Evolutionary conservation across 2,329 filamentous ascomycete species (phyloP), one percentile per base, ranked within the genome.

Genomic region (Metarhizium guizhouense): DNA sequence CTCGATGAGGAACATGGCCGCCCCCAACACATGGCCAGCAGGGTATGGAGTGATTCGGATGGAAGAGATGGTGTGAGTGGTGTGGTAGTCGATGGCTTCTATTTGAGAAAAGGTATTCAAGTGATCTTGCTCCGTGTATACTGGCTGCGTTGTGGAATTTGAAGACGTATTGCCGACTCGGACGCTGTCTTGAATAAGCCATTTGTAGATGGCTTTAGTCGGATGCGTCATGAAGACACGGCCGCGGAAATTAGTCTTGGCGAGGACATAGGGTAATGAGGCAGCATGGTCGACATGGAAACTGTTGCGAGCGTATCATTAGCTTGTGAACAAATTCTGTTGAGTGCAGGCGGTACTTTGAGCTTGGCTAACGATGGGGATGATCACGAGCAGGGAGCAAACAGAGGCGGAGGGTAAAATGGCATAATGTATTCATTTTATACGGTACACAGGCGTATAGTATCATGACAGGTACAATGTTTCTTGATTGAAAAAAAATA

Each of bases 121-220:
- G 71, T 97, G 92, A 67, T 99, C 94, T 63, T 93, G 87, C 72
- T 99, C 94, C 1, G 90, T 96, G 70, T 96, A 99, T 49, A 97
- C 84, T 67, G 90, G 78, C 78, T 94, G 80, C 65, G 88, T 78
- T 0, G 77, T 78, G 54, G 78, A 74, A 61, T 83, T 82, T 10
- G 82, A 83, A 2, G 82, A 84, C 4, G 81, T 85, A 66, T 85
- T 88, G 68, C 87, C 87, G 34, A 99, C 92, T 57, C 94, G 86
- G 48, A 99, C 90, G 62, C 91, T 95, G 72, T 99, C 94, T 71
- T 96, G 91, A 60, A 97, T 96, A 53, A 97, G 84, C 93, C 94
- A 97, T 74, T 97, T 97, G 81, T 99, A 99, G 69, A 99, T 99
- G 64, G 94, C 94, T 72, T 99, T 97, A 50, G 94, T 99, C 2